A percentile compares a stretch with the other conserved stretches of the same genome.
These are phyloP conservation scores for Primulina huaijiensis DNA, from an alignment of 257 asterid genomes.

Conservation along the genomic window DNA sequence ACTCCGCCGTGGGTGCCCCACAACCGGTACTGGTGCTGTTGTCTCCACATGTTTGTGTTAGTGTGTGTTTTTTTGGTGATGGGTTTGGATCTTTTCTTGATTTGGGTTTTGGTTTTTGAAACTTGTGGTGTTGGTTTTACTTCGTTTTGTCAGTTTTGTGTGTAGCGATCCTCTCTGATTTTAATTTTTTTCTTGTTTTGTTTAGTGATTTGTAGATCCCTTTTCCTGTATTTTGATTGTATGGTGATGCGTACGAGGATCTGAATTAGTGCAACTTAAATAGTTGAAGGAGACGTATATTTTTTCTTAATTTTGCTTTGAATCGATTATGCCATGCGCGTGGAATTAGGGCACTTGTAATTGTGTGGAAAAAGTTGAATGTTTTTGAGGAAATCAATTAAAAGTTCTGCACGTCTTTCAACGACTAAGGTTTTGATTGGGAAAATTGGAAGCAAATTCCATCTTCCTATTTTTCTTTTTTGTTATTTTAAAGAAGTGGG, in stretches of 20 bases:
- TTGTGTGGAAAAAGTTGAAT: neutral
- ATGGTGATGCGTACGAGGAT: constrained; percentile 1
- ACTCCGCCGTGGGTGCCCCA: constrained; percentile 54
- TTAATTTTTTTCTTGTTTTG: neutral
- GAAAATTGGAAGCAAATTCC: neutral
- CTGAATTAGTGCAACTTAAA: neutral
- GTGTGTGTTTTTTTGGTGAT: neutral
- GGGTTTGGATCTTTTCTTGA: neutral
- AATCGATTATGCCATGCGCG: neutral
- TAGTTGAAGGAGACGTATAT: neutral
- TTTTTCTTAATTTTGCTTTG: neutral
- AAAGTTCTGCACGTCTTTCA: neutral
- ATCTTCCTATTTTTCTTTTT: neutral
- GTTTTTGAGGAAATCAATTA: too few species aligned
- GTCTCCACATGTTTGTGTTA: too few species aligned
- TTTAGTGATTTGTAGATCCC: constrained; percentile 7
- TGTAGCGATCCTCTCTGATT: constrained; percentile 4
- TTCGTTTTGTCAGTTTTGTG: too few species aligned
- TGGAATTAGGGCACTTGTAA: neutral
- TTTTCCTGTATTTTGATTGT: constrained; percentile 5
- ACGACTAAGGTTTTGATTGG: neutral
- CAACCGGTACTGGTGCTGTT: constrained; percentile 45
- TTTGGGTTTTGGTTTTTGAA: constrained; percentile 22
- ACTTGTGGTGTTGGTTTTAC: too few species aligned
- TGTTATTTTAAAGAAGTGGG: neutral